Percentiles rank a stretch among this genome's conserved stretches.
Evolutionary conservation across 2,329 filamentous ascomycete species (phyloP).

Genomic region (Talaromyces atroroseus): DNA sequence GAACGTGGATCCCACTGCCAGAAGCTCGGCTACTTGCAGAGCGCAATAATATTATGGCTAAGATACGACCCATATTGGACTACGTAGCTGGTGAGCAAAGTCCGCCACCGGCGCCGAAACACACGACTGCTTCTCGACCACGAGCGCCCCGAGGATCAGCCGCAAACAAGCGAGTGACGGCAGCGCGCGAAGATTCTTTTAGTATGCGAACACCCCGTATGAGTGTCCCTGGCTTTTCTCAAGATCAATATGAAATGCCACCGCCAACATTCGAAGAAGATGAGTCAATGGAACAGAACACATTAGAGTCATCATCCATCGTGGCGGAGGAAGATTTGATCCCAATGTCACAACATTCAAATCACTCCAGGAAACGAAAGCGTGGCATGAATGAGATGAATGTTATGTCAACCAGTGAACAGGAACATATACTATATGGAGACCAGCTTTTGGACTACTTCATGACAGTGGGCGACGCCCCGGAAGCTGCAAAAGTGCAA

Average conservation of each 20-base stretch:
- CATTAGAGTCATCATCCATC: slow-evolving; percentile 77
- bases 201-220: slow-evolving; percentile 29
- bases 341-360: slow-evolving; percentile 61
- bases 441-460: slow-evolving; percentile 96
- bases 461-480: slow-evolving; percentile 73
- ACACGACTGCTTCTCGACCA: slow-evolving; percentile 71
- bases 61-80: slow-evolving; percentile 82
- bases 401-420: slow-evolving; percentile 57
- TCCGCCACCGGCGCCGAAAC: slow-evolving; percentile 88
- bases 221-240: slow-evolving; percentile 35
- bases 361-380: slow-evolving; percentile 65
- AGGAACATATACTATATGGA: slow-evolving; percentile 84
- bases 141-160: slow-evolving; percentile 64
- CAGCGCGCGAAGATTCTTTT: slow-evolving; percentile 24
- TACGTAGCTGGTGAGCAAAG: slow-evolving; percentile 78
- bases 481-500: slow-evolving; percentile 51
- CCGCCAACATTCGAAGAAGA: slow-evolving; percentile 61
- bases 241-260: slow-evolving; percentile 64
- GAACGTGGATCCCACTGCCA: slow-evolving; percentile 90
- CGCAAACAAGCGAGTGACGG: slow-evolving; percentile 48
- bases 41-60: slow-evolving; percentile 79
- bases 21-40: slow-evolving; percentile 76
- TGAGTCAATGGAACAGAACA: slow-evolving; percentile 76
- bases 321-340: slow-evolving; percentile 76
- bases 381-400: slow-evolving; percentile 60